A percentile compares a stretch with the other conserved stretches of the same genome.
These are phyloP conservation scores for Podaxis mareebaensis DNA, from an alignment of 768 basidiomycete genomes.

Conservation along the genomic window DNA sequence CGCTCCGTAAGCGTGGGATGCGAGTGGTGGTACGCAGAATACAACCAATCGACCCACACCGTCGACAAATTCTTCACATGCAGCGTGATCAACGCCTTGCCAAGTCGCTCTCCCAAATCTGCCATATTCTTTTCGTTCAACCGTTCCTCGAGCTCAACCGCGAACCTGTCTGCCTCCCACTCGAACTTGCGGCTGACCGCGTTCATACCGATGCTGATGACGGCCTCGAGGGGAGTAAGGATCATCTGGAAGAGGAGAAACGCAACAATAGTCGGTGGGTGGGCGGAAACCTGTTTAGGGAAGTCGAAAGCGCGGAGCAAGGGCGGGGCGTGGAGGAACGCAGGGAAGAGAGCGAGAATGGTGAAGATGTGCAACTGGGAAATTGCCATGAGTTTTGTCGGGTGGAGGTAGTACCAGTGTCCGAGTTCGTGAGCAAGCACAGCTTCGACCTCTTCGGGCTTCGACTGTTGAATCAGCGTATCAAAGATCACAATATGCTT, in stretches of 20 bases:
- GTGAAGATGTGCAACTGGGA: slow-evolving; percentile 88
- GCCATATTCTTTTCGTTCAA: slow-evolving; percentile 58
- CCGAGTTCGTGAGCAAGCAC: slow-evolving; percentile 95
- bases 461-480: slow-evolving; percentile 90
- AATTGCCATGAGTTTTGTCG: slow-evolving; percentile 82
- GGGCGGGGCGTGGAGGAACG: slow-evolving; percentile 80
- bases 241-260: slow-evolving; percentile 93
- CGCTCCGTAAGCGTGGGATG: slow-evolving; percentile 95
- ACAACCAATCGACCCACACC: slow-evolving; percentile 95
- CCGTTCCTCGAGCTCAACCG: slow-evolving; percentile 66
- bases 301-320: slow-evolving; percentile 84
- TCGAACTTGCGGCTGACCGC: slow-evolving; percentile 85
- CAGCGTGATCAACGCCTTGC: slow-evolving; percentile 77
- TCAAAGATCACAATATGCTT: slow-evolving; percentile 98
- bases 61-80: slow-evolving; percentile 93
- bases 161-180: slow-evolving; percentile 90
- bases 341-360: slow-evolving; percentile 86
- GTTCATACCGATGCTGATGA: slow-evolving; percentile 76
- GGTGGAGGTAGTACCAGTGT: slow-evolving; percentile 93
- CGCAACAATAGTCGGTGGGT: slow-evolving; percentile 80
- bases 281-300: slow-evolving; percentile 57
- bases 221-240: slow-evolving; percentile 73
- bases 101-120: slow-evolving; percentile 86
- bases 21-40: slow-evolving; percentile 94
- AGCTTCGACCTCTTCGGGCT: slow-evolving; percentile 92